phyloP scores from a whole-genome alignment of 2,329 filamentous ascomycete species.

The Alternaria sp. region DNA sequence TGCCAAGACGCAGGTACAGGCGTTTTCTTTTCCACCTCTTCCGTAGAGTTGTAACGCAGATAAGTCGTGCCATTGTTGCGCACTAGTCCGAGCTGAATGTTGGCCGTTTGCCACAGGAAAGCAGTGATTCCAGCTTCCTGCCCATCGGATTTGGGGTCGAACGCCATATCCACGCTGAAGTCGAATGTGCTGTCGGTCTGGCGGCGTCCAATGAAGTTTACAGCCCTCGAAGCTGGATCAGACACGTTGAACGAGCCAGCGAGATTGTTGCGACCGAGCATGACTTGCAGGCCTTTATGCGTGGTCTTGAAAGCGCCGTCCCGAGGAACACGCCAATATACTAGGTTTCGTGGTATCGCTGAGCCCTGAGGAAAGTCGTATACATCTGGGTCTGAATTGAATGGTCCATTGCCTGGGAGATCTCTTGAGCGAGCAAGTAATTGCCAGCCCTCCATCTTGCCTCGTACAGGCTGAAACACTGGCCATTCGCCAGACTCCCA shows the following conservation, averaged over 20 bases:
- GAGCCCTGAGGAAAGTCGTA: constrained; percentile 57
- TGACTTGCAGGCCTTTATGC: constrained; percentile 40
- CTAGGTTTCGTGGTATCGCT: constrained; percentile 59
- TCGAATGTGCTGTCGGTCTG: constrained; percentile 64
- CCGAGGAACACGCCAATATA: constrained; percentile 56
- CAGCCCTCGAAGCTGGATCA: constrained; percentile 55
- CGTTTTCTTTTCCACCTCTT: constrained; percentile 42
- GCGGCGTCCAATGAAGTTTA: constrained; percentile 61
- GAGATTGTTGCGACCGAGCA: constrained; percentile 60
- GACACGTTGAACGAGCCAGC: constrained; percentile 57
- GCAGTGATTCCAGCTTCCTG: constrained; percentile 63
- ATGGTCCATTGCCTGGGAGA: constrained; percentile 49
- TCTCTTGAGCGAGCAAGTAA: constrained; percentile 49
- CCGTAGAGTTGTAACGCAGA: constrained; percentile 54
- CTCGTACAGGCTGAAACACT: constrained; percentile 50
- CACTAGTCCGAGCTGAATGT: constrained; percentile 57
- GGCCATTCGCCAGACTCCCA: constrained; percentile 55
- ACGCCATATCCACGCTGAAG: constrained; percentile 57
- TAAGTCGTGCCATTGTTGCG: constrained; percentile 30
- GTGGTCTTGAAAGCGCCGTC: constrained; percentile 7
- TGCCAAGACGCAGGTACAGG: constrained; percentile 54
- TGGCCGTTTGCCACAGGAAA: constrained; percentile 63
- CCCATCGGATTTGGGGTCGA: constrained; percentile 41
- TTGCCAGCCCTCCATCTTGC: constrained; percentile 53
- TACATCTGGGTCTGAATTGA: constrained; percentile 55